Base-by-base conservation (phyloP, 257 asterid species). In the Solanum pennellii region DNA sequence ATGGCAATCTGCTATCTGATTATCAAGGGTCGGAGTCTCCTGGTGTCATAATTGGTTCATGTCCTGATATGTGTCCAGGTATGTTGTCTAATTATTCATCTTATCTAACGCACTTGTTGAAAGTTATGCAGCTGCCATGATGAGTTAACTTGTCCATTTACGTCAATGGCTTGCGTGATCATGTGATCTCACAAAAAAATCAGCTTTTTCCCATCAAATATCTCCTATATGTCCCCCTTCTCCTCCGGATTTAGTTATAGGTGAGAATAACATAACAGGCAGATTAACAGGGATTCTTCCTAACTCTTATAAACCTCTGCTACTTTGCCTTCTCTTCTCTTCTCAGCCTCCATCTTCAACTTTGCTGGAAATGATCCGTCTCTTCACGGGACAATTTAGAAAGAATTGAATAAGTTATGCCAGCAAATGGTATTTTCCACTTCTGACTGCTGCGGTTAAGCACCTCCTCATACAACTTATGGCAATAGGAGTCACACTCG, bases 41-140 rank as follows among this genome's bases (percentile, higher is more conserved):
- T 52, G 90, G 92, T 88, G 86, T 91, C 89, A 97, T 97, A 85
- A 91, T 93, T 88, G 99, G 99, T 88, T 47, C 91, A 69, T 97
- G 99, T 91, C 94, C 96, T 89, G 97, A 95, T 90, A 97, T 97
- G 99, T 97, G 99, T 88, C 99, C 99, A 87, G 99, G 99, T 97
- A 91, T 75, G 89, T 84, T 33, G 60, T 87, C 87, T 35, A 65
- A 89, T 49, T 52, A 82, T n/a, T 84, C 84, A 49, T 88, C 65
- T 42, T 87, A 71, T 52, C 75, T 85, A 49, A 69, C 79, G 68
- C 56, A 75, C 87, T n/a, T 74, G 56, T 65, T 74, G 76, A 79
- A 20, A 82, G 69, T 16, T 82, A n/a, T 80, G 68, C 27, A 47
- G 65, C 62, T 44, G n/a, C 84, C 84, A 84, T 18, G 83, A 85